A percentile compares a stretch with the other conserved stretches of the same genome.
phyloP scores from a whole-genome alignment of 1,284 basidiomycete genomes.

The Caloboletus inedulis region DNA sequence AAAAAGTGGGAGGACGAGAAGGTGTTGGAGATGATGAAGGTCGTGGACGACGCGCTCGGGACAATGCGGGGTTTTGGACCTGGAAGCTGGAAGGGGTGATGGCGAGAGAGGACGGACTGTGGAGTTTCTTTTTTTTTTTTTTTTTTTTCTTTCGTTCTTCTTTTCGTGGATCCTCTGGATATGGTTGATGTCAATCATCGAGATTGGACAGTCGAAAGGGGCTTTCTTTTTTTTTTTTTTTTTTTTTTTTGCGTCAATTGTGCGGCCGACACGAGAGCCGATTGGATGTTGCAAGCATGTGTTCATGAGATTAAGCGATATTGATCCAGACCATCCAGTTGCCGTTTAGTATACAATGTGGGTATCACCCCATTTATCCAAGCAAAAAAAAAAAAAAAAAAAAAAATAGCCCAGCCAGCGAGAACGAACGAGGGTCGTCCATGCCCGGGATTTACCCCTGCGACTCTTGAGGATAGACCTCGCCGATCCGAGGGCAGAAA shows the following conservation, averaged over 20 bases:
- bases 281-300: not conserved
- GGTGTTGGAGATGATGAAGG: conserved; percentile 75
- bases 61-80: conserved; percentile 53
- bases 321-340: conserved; percentile 7
- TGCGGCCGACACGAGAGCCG: too few species aligned
- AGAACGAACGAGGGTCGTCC: conserved; percentile 1
- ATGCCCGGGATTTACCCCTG: not conserved
- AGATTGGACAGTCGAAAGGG: not conserved
- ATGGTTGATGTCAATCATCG: not conserved
- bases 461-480: not conserved
- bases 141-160: not conserved
- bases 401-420: not conserved
- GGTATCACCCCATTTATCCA: conserved; percentile 6
- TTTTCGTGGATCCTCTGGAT: too few species aligned
- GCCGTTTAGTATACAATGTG: conserved; percentile 21
- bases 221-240: too few species aligned
- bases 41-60: conserved; percentile 70
- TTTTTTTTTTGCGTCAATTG: too few species aligned
- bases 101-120: not conserved
- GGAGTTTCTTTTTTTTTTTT: too few species aligned
- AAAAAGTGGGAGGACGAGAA: conserved; percentile 85
- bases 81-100: conserved; percentile 28
- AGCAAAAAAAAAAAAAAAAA: too few species aligned
- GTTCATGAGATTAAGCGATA: not conserved
- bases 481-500: not conserved